Evolutionary conservation across 2,329 filamentous ascomycete species (phyloP).

Genomic region (Pyrenochaeta sp.): DNA sequence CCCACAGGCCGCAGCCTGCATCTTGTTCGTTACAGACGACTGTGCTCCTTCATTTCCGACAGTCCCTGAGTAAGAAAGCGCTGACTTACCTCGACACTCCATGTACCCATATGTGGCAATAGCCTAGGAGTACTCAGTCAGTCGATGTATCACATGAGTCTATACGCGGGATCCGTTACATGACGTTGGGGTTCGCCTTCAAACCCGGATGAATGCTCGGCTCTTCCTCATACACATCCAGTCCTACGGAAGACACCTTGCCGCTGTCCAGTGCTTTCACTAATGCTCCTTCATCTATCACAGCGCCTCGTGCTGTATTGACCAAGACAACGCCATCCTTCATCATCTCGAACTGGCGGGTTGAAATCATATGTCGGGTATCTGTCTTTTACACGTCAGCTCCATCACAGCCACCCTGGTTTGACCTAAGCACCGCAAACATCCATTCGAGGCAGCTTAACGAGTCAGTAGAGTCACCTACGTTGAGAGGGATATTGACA

Average conservation of each 20-base stretch:
- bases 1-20: too few species aligned
- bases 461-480: constrained; percentile 53
- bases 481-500: constrained; percentile 82
- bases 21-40: too few species aligned
- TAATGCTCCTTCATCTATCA: constrained; percentile 82
- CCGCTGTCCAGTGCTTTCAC: constrained; percentile 75
- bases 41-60: too few species aligned
- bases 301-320: constrained; percentile 82
- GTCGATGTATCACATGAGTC: too few species aligned
- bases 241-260: constrained; percentile 72
- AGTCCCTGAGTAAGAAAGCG: too few species aligned
- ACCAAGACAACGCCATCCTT: constrained; percentile 78
- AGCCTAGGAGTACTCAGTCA: too few species aligned
- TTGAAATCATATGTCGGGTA: constrained; percentile 79
- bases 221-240: constrained; percentile 86
- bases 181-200: constrained; percentile 71
- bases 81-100: constrained; percentile 67
- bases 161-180: too few species aligned
- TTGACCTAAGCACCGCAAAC: too few species aligned
- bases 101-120: constrained; percentile 87
- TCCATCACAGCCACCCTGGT: background rate
- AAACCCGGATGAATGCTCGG: constrained; percentile 77
- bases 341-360: constrained; percentile 75
- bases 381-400: constrained; percentile 51
- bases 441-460: too few species aligned